Conservation (phyloP, 176 grass and related monocot species). For the Thalia dealbata region DNA sequence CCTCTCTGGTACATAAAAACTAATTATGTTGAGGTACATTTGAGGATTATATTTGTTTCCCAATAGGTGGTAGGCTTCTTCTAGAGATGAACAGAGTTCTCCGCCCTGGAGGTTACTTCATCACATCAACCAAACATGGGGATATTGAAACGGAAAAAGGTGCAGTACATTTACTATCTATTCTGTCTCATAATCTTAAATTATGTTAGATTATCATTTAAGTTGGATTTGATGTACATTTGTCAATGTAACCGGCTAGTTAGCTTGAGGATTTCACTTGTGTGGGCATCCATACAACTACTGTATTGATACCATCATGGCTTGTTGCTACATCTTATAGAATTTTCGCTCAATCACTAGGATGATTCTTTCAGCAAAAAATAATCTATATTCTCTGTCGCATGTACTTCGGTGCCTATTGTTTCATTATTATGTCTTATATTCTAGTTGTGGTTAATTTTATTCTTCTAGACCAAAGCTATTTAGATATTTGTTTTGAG, state of each 20-base stretch:
- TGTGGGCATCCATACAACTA: not conserved
- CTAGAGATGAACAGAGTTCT: slow-evolving; percentile 94
- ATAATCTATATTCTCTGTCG: not conserved
- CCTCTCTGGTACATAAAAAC: not conserved
- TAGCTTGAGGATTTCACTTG: not conserved
- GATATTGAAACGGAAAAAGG: slow-evolving; percentile 92
- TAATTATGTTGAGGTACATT: slow-evolving; percentile 3
- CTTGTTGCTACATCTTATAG: not conserved
- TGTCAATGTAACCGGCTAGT: not conserved
- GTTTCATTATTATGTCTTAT: not conserved
- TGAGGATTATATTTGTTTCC: slow-evolving; percentile 16
- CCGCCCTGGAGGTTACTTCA: slow-evolving; percentile 91
- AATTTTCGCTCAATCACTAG: not conserved
- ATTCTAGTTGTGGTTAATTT: too few species aligned
- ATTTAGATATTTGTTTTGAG: not conserved
- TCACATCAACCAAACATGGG: slow-evolving; percentile 70
- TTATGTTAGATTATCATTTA: not conserved
- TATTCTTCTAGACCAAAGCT: not conserved
- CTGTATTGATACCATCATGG: not conserved
- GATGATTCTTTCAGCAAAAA: not conserved
- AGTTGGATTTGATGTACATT: not conserved
- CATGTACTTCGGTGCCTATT: not conserved
- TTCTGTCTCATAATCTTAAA: not conserved
- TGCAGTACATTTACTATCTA: slow-evolving; percentile 13
- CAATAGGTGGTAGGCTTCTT: slow-evolving; percentile 66